These are phyloP conservation scores for Kalanchoe fedtschenkoi DNA, from an alignment of 164 flowering plant species.

Conservation along the genomic window DNA sequence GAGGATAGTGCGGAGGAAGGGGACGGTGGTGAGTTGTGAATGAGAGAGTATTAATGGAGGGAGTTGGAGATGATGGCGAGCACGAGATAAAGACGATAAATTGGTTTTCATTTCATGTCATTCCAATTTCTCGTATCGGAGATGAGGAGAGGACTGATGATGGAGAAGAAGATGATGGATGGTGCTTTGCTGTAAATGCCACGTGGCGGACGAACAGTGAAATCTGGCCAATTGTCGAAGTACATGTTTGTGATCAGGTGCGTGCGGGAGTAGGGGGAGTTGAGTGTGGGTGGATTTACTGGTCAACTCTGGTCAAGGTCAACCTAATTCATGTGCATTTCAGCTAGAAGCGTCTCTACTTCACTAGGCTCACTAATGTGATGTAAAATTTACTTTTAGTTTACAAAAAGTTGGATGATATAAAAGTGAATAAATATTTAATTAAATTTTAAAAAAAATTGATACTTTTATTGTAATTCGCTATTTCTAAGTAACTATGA, in stretches of 20 bases:
- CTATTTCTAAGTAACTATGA: too few relatives aligned
- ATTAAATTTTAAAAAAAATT: too few relatives aligned
- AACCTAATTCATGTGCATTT: neutral
- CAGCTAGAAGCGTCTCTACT: too few relatives aligned
- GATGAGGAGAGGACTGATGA: neutral
- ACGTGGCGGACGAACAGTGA: neutral
- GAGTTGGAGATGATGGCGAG: neutral
- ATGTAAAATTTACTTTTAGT: too few relatives aligned
- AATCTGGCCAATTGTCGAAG: neutral
- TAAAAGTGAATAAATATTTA: too few relatives aligned
- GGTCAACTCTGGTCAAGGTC: neutral
- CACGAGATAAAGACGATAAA: neutral
- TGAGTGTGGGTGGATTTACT: neutral
- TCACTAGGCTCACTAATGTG: too few relatives aligned
- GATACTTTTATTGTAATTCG: too few relatives aligned
- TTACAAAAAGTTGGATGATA: too few relatives aligned
- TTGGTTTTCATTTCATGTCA: neutral
- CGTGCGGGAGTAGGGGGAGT: neutral
- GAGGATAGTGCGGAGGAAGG: constrained; percentile 2
- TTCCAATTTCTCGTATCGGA: neutral
- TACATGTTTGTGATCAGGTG: neutral
- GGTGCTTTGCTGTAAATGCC: neutral
- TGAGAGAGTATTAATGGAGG: constrained; percentile 4
- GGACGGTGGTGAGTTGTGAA: constrained; percentile 1
- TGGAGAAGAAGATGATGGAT: neutral